Percentiles rank a stretch among this genome's conserved stretches.
phyloP scores from a whole-genome alignment of 805 yeast genomes.

The Wickerhamiella qilinensis region DNA sequence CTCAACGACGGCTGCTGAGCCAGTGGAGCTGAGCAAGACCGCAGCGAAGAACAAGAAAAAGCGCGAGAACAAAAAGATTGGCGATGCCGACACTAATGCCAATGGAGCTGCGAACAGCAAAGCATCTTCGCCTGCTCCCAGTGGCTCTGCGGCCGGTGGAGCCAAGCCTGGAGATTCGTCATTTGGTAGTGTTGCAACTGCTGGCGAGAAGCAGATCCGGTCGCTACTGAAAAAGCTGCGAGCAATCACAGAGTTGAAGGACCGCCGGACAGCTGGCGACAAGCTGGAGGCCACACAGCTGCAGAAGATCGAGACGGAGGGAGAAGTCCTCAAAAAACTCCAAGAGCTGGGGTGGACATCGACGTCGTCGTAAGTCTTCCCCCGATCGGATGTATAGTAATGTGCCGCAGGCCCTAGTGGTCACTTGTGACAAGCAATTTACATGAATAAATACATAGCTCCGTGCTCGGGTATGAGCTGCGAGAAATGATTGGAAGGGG shows the following conservation, averaged over 20 bases:
- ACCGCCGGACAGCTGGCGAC: slow-evolving; percentile 71
- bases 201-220: slow-evolving; percentile 87
- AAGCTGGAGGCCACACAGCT: slow-evolving; percentile 85
- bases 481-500: too few relatives aligned
- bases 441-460: not conserved
- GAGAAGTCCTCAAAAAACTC: slow-evolving; percentile 60
- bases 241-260: slow-evolving; percentile 84
- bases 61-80: slow-evolving; percentile 28
- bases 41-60: slow-evolving; percentile 65
- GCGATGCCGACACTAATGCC: not conserved
- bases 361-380: too few relatives aligned
- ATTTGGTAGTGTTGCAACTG: slow-evolving; percentile 31
- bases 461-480: too few relatives aligned
- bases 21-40: slow-evolving; percentile 34
- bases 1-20: slow-evolving; percentile 17
- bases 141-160: slow-evolving; percentile 10
- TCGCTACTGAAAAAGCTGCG: slow-evolving; percentile 80
- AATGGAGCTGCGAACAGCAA: not conserved
- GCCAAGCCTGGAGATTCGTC: slow-evolving; percentile 27
- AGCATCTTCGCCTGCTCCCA: slow-evolving; percentile 8
- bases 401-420: too few relatives aligned
- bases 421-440: slow-evolving; percentile 19
- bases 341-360: slow-evolving; percentile 64
- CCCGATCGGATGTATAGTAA: too few relatives aligned
- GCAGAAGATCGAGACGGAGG: slow-evolving; percentile 77